A percentile compares a stretch with the other conserved stretches of the same genome.
These are phyloP conservation scores for Hypoxylon sp. DNA, from an alignment of 2,329 filamentous ascomycete genomes.

Conservation along the genomic window DNA sequence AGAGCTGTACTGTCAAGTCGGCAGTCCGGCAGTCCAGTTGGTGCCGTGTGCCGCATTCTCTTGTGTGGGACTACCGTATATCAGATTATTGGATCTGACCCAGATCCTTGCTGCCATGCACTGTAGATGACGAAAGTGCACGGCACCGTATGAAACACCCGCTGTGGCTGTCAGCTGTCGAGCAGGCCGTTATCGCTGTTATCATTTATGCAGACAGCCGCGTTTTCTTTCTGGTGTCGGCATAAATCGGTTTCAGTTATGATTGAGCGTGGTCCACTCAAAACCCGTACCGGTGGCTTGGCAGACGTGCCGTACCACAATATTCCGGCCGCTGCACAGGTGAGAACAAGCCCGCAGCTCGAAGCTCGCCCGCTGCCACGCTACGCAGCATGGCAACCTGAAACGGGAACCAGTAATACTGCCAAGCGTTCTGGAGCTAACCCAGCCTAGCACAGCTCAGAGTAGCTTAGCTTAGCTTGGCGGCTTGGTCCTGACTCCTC, in stretches of 20 bases:
- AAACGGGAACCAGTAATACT: background rate
- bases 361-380: too few relatives aligned
- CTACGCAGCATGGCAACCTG: constrained; percentile 14
- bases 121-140: background rate
- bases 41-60: too few relatives aligned
- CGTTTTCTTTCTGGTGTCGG: constrained; percentile 3
- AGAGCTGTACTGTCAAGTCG: too few relatives aligned
- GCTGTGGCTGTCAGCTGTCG: background rate
- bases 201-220: too few relatives aligned
- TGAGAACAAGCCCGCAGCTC: too few relatives aligned
- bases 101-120: constrained; percentile 1
- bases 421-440: too few relatives aligned
- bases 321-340: too few relatives aligned
- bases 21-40: too few relatives aligned
- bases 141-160: background rate
- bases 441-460: too few relatives aligned
- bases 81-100: background rate
- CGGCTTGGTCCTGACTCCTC: background rate
- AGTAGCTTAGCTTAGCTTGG: too few relatives aligned
- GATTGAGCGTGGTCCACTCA: constrained; percentile 29
- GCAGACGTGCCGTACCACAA: constrained; percentile 21
- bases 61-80: background rate
- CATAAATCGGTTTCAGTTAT: constrained; percentile 34
- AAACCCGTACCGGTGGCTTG: constrained; percentile 30
- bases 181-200: too few relatives aligned